Percentiles rank a stretch among this genome's conserved stretches.
phyloP scores from a whole-genome alignment of 2,329 filamentous ascomycete species.

The Trichophyton verrucosum region DNA sequence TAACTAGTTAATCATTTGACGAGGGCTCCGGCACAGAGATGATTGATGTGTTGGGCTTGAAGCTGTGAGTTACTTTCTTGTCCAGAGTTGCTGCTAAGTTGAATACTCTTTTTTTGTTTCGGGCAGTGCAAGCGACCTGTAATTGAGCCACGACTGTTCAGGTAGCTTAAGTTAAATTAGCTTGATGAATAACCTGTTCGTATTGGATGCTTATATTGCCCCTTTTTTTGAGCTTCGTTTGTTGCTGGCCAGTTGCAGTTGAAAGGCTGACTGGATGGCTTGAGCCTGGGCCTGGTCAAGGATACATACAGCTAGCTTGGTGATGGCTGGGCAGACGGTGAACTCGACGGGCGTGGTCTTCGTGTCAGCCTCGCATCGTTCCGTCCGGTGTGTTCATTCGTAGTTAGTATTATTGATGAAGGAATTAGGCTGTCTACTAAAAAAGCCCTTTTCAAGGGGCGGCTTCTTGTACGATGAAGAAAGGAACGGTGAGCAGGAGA shows the following conservation, averaged over 20 bases:
- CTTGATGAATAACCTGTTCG: not conserved
- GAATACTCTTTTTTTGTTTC: not conserved
- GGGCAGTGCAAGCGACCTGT: not conserved
- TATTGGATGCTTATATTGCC: not conserved
- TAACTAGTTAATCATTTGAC: no score
- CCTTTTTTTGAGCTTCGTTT: not conserved
- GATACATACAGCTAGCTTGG: not conserved
- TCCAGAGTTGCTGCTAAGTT: not conserved
- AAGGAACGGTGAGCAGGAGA: no score
- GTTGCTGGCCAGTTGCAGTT: not conserved
- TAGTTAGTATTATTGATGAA: not conserved
- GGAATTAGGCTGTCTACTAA: not conserved
- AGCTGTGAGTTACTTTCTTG: not conserved
- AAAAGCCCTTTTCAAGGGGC: not conserved
- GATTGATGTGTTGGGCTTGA: not conserved
- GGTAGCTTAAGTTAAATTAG: not conserved
- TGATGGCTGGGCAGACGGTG: not conserved
- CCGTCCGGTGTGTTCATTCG: not conserved
- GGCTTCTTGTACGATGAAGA: no score
- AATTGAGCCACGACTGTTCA: not conserved
- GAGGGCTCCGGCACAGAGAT: not conserved
- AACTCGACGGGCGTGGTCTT: not conserved
- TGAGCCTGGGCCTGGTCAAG: not conserved
- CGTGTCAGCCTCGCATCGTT: not conserved
- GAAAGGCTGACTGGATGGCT: not conserved